Evolutionary conservation across 176 grass and related monocot species (phyloP), one percentile per base, ranked within the genome.

Genomic region (Aegilops longissima): DNA sequence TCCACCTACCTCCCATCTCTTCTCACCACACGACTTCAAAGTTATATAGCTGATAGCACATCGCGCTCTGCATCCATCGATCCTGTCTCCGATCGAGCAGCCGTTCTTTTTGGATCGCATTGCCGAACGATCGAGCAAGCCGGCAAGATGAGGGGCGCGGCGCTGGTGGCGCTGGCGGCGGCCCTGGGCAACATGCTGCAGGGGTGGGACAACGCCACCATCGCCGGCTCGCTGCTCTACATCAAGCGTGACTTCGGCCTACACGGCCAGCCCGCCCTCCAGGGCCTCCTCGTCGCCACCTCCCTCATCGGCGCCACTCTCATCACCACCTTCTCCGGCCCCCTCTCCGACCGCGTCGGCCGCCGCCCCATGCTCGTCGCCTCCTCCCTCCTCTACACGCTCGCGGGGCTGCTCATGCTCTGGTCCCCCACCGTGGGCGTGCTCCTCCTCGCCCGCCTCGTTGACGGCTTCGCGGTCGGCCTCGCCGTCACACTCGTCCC

Each of bases 181-280:
- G 92, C 93, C 39, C 65, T 98, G 44, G 93, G 93, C 36, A 98
- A 98, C 86, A 35, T 94, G 77, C 66, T 98, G 33, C 96, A 95
- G 84, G 96, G 96, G 13, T 98, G 96, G 96, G 93, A 98, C 91
- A 98, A 95, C 68, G 93, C 96, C 49, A 95, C 96, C 11, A 98
- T 98, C 66, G 88, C 96, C 67, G 92, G 88, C 8, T 76, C 96
- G 17, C 29, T 95, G 13, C 83, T 98, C 54, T 98, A 98, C 90
- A 98, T 98, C 62, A 95, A 89, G 78, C 86, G 76, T 31, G 96
- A 98, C 38, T 93, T 95, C 68, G 73, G 85, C 17, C 86, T 98
- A 5, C 83, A 98, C 8, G 63, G n/a, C 8, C 90, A 92, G 13
- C 95, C 95, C 1, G 92, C 88, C 5, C 77, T 98, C 0, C 86